Conservation (phyloP, 2,329 filamentous ascomycete genomes). For the Rosellinia necatrix region DNA sequence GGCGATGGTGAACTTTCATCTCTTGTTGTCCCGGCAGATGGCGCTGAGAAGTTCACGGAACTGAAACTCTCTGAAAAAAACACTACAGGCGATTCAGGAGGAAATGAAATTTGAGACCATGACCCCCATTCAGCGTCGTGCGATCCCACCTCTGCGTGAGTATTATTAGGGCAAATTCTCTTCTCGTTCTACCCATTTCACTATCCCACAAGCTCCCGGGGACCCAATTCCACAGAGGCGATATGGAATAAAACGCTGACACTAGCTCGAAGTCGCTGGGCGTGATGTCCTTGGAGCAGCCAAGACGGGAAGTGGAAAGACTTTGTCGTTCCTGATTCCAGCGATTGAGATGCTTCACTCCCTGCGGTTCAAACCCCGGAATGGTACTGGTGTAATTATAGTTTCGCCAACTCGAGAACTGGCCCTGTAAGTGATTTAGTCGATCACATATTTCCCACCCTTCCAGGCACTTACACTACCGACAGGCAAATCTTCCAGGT, state of each 20-base stretch:
- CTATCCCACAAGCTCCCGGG: constrained; percentile 56
- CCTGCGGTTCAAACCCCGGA: constrained; percentile 86
- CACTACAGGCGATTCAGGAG: constrained; percentile 76
- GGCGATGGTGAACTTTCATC: constrained; percentile 60
- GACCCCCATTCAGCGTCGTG: constrained; percentile 90
- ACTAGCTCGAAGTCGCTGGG: constrained; percentile 65
- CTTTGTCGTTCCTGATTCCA: constrained; percentile 90
- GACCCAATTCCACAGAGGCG: background rate
- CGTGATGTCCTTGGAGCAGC: constrained; percentile 93
- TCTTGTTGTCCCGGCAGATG: constrained; percentile 59
- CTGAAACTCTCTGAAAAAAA: constrained; percentile 87
- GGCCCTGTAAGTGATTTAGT: too few relatives aligned
- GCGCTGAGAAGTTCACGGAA: constrained; percentile 66
- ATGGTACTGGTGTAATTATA: constrained; percentile 89
- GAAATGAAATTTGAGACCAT: constrained; percentile 95
- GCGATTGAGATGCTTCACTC: constrained; percentile 91
- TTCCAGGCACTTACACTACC: too few relatives aligned
- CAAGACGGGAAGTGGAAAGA: constrained; percentile 93
- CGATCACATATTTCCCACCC: too few relatives aligned
- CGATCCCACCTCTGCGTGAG: constrained; percentile 73
- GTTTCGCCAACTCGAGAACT: constrained; percentile 93
- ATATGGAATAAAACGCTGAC: background rate
- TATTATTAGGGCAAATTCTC: background rate
- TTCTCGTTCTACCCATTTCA: constrained; percentile 68
- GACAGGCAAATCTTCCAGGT: constrained; percentile 99